Evolutionary conservation across 257 asterid genomes (phyloP).

Genomic region (Rubia yunnanensis): DNA sequence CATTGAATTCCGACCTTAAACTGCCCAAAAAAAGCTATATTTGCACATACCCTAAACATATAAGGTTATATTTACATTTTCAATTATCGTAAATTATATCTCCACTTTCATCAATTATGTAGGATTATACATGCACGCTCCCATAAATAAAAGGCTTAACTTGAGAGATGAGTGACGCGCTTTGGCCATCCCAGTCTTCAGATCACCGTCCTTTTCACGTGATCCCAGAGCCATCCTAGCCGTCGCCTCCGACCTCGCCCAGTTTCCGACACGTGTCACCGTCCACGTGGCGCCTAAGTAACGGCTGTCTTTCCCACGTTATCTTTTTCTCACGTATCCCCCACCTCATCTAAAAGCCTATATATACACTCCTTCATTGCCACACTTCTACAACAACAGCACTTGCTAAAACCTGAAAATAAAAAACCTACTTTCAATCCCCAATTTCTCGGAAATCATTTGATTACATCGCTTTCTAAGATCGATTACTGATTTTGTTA

Average conservation of each 20-base stretch:
- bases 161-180: background rate
- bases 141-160: too few relatives aligned
- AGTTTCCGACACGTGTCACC: slow-evolving; percentile 39
- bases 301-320: slow-evolving; percentile 14
- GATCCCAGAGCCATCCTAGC: slow-evolving; percentile 38
- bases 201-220: slow-evolving; percentile 60
- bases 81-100: too few relatives aligned
- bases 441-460: background rate
- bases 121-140: too few relatives aligned
- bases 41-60: too few relatives aligned
- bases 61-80: too few relatives aligned
- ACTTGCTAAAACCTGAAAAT: background rate
- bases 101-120: too few relatives aligned
- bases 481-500: background rate
- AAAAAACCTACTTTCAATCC: too few relatives aligned
- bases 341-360: slow-evolving; percentile 10
- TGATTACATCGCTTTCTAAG: background rate
- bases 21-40: too few relatives aligned
- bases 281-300: slow-evolving; percentile 32
- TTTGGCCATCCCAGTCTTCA: slow-evolving; percentile 16
- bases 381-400: background rate
- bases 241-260: slow-evolving; percentile 26
- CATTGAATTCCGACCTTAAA: too few relatives aligned
- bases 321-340: slow-evolving; percentile 23
- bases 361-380: slow-evolving; percentile 1